Evolutionary conservation across 768 basidiomycete genomes (phyloP), one percentile per base, ranked within the genome.

Genomic region (Ramaria sp.): DNA sequence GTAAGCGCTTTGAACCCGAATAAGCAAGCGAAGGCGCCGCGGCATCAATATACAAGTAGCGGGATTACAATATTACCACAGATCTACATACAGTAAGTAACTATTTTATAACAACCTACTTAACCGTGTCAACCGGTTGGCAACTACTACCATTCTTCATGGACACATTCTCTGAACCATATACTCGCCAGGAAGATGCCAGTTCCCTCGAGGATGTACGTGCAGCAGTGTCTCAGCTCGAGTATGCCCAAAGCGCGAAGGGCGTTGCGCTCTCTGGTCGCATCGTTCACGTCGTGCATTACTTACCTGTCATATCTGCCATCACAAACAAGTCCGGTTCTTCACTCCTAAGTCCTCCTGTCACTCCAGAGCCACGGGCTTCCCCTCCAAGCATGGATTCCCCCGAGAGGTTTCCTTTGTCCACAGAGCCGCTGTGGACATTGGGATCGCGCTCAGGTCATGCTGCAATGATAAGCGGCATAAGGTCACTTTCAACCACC

Each of bases 401-500:
- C 1, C 54, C n/a, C 55, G 60, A 45, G 7, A 58, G 57, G 6
- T 58, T 62, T 9, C 55, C 59, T 1, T 59, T 63, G 11, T 49
- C 37, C 61, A 58, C 46, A 59, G 67, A 64, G 58, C 61, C 58
- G 54, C 73, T 75, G 38, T 99, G 95, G 95, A 78, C 80, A 17
- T 73, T 99, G 5, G 70, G 79, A 1, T 80, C 84, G 1, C 78
- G 95, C 41, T 84, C 91, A 61, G 94, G 93, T 17, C 96, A 98
- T 67, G 81, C 90, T 9, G 95, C 95, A 11, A 92, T 98, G 88
- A 86, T 93, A 59, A 88, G 86, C 46, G 95, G 95, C 33, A 92
- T 97, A 65, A 82, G 84, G 53, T 88, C 86, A 11, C 80, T 99
- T 37, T 78, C 84, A 2, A 73, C 82, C 12, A 87, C 88, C 0